phyloP scores from a whole-genome alignment of 2,329 filamentous ascomycete species.

The Arthrinium phaeospermum region DNA sequence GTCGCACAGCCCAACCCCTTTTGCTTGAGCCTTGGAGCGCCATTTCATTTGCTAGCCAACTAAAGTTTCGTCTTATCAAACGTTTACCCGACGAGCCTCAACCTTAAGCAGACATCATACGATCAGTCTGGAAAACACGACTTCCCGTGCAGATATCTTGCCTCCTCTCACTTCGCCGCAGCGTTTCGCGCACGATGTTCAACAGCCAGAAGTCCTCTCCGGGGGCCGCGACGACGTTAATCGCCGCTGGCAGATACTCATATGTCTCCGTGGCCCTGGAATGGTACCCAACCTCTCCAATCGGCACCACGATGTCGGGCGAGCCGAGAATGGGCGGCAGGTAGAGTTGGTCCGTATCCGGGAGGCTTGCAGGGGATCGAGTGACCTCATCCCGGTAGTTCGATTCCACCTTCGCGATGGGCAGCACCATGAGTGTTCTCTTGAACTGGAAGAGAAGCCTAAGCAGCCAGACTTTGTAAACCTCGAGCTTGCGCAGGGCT shows the following conservation, averaged over 20 bases:
- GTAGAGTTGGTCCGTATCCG: constrained; percentile 7
- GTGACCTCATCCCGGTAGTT: neutral
- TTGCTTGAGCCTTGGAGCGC: neutral
- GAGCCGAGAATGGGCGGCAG: constrained; percentile 16
- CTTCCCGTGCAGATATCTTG: neutral
- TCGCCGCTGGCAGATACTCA: constrained; percentile 16
- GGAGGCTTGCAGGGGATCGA: neutral
- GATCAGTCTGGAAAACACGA: neutral
- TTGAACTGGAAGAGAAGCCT: neutral
- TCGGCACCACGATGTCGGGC: constrained; percentile 18
- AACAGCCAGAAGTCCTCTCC: constrained; percentile 19
- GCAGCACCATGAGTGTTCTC: neutral
- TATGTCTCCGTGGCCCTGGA: constrained; percentile 13
- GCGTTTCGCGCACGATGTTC: neutral
- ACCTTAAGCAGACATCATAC: neutral
- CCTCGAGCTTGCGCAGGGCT: neutral
- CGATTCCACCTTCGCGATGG: neutral
- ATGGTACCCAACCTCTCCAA: constrained; percentile 13
- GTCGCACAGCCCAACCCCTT: neutral
- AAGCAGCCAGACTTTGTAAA: neutral
- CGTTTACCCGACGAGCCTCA: neutral
- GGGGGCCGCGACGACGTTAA: constrained; percentile 21
- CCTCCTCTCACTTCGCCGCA: neutral
- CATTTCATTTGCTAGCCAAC: neutral
- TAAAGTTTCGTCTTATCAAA: neutral